A percentile compares a stretch with the other conserved stretches of the same genome.
These are phyloP conservation scores for Diaporthe longicolla DNA, from an alignment of 2,329 filamentous ascomycete species.

Conservation along the genomic window DNA sequence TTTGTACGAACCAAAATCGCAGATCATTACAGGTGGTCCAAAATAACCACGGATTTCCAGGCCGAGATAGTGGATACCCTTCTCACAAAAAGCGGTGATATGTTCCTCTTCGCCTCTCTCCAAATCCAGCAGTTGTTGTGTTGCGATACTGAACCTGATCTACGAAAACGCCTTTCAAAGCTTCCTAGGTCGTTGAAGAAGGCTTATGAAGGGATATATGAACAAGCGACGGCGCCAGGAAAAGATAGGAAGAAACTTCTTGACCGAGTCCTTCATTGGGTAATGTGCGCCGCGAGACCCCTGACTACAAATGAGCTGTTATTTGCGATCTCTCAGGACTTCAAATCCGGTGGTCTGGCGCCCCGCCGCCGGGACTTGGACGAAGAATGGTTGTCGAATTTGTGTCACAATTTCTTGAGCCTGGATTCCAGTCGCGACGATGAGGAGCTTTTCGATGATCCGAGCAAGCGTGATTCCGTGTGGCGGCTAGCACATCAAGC, in stretches of 20 bases:
- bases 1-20: neutral
- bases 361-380: neutral
- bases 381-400: neutral
- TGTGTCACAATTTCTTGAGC: neutral
- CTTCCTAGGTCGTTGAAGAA: neutral
- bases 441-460: too few species aligned
- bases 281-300: neutral
- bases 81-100: neutral
- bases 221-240: neutral
- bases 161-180: neutral
- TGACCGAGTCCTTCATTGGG: neutral
- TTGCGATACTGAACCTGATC: neutral
- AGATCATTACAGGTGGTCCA: neutral
- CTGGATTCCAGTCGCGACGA: neutral
- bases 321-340: neutral
- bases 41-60: neutral
- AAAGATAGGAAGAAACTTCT: neutral
- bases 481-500: constrained; percentile 11
- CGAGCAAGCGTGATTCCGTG: neutral
- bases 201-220: neutral
- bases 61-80: neutral
- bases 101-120: constrained; percentile 2
- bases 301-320: neutral
- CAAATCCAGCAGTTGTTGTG: neutral
- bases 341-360: neutral